A percentile compares a stretch with the other conserved stretches of the same genome.
phyloP scores from a whole-genome alignment of 345 rosid species.

The Heritiera littoralis region DNA sequence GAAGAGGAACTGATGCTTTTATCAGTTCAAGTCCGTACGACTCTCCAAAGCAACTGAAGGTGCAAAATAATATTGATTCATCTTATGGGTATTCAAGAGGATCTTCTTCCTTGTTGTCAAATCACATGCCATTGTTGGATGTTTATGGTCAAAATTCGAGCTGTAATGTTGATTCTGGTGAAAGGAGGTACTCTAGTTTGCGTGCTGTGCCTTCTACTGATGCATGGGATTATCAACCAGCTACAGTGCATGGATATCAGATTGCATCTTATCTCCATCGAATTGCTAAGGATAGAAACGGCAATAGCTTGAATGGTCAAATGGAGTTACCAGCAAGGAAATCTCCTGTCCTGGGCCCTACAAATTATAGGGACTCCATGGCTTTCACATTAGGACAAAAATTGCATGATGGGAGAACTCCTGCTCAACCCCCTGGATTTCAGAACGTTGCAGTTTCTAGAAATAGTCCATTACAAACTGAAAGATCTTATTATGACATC shows the following conservation, averaged over 20 bases:
- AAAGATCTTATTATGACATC: conserved; percentile 51
- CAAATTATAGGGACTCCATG: conserved; percentile 57
- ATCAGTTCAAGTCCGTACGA: conserved; percentile 51
- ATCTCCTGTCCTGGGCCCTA: conserved; percentile 48
- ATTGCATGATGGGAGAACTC: conserved; percentile 55
- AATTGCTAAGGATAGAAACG: conserved; percentile 55
- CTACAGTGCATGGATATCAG: conserved; percentile 77
- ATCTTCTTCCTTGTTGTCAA: conserved; percentile 58
- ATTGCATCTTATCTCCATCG: conserved; percentile 53
- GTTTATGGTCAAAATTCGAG: conserved; percentile 55
- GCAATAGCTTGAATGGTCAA: conserved; percentile 52
- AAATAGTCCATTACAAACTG: conserved; percentile 53
- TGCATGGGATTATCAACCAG: conserved; percentile 69
- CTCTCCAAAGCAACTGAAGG: conserved; percentile 58
- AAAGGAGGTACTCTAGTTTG: conserved; percentile 75
- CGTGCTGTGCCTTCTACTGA: conserved; percentile 66
- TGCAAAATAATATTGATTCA: conserved; percentile 56
- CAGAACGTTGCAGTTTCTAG: conserved; percentile 56
- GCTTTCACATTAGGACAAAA: conserved; percentile 60
- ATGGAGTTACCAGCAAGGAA: conserved; percentile 50
- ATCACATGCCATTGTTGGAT: conserved; percentile 51
- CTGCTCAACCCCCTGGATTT: conserved; percentile 64
- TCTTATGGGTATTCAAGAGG: conserved; percentile 59
- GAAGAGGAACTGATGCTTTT: conserved; percentile 60
- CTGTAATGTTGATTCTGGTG: conserved; percentile 51